Percentiles rank a stretch among this genome's conserved stretches.
phyloP scores from a whole-genome alignment of 192 early-diverging fungal genomes.

The Linnemannia zychae region DNA sequence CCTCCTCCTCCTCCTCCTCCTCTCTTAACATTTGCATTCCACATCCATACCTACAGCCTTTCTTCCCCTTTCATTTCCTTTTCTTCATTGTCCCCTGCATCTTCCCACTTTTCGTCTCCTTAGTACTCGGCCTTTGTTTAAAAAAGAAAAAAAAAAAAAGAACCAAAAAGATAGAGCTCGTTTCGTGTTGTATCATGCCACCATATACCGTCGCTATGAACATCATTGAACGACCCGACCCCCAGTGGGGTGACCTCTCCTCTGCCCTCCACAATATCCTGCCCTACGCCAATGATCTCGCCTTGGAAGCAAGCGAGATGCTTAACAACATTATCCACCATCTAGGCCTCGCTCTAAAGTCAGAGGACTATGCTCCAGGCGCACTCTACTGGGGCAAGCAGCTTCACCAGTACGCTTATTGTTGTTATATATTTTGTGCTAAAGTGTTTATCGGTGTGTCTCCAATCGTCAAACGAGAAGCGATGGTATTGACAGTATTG shows the following conservation, averaged over 20 bases:
- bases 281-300: constrained; percentile 43
- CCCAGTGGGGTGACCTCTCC: constrained; percentile 46
- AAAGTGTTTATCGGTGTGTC: not conserved
- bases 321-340: constrained; percentile 40
- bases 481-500: not conserved
- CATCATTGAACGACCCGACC: constrained; percentile 24
- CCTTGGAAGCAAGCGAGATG: constrained; percentile 46
- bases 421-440: too few species aligned
- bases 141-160: not conserved
- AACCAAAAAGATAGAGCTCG: not conserved
- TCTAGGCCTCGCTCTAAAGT: constrained; percentile 47
- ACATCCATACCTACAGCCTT: too few species aligned
- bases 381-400: constrained; percentile 70
- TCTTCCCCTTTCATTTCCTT: not conserved
- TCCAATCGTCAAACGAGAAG: not conserved
- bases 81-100: not conserved
- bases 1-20: not conserved
- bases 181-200: constrained; percentile 4
- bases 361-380: constrained; percentile 69
- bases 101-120: too few species aligned
- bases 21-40: too few species aligned
- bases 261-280: constrained; percentile 37
- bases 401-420: constrained; percentile 64
- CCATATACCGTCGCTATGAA: constrained; percentile 15
- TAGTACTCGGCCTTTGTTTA: too few species aligned